Evolutionary conservation across 2,329 filamentous ascomycete species (phyloP).

Genomic region (Botryotinia narcissicola): DNA sequence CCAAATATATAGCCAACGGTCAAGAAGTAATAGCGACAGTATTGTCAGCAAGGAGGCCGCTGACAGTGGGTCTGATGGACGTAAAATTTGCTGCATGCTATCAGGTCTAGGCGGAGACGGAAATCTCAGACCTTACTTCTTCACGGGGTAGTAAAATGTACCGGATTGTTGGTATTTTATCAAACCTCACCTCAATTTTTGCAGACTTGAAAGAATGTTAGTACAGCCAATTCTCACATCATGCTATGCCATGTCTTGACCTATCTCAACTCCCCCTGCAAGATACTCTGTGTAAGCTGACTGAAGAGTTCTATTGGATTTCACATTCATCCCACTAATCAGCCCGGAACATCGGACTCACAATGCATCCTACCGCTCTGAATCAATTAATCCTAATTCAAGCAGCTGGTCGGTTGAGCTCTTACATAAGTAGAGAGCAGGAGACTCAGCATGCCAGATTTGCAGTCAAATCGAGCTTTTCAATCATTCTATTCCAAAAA

Average conservation of each 20-base stretch:
- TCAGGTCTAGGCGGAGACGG: background rate
- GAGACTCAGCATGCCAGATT: background rate
- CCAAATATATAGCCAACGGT: background rate
- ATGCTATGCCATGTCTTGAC: background rate
- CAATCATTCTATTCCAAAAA: background rate
- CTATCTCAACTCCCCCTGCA: background rate
- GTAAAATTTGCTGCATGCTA: background rate
- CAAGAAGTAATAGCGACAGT: background rate
- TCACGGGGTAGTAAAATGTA: background rate
- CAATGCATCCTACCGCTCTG: background rate
- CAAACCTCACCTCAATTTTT: background rate
- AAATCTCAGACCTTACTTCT: background rate
- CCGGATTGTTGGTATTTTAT: background rate
- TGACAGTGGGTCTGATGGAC: background rate
- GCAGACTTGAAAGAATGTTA: background rate
- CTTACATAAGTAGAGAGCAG: background rate
- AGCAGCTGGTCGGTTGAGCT: background rate
- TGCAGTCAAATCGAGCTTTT: background rate
- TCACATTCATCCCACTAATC: background rate
- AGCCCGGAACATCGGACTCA: background rate
- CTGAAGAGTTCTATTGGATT: background rate
- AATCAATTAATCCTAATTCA: background rate
- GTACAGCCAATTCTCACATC: background rate
- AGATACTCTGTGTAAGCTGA: background rate
- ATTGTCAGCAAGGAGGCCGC: background rate